Percentiles rank a stretch among this genome's conserved stretches.
phyloP scores from a whole-genome alignment of 768 basidiomycete species.

The Piloderma croceum region DNA sequence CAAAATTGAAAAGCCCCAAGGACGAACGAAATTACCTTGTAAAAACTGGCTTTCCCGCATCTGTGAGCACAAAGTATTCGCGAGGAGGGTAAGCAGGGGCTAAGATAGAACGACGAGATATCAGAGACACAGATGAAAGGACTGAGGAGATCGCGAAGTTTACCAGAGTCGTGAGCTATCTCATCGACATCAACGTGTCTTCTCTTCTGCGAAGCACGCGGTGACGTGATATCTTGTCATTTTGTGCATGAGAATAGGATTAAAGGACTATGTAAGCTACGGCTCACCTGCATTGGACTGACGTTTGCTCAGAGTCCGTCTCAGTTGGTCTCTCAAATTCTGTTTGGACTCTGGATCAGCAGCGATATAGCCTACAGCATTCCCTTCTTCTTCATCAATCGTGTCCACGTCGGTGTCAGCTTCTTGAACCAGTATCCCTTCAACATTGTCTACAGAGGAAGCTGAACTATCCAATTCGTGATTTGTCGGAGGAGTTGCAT shows the following conservation, averaged over 20 bases:
- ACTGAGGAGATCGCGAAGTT: no score
- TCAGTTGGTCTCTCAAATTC: constrained; percentile 62
- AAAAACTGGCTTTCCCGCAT: constrained; percentile 98
- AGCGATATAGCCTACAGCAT: constrained; percentile 36
- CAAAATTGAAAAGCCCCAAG: no score
- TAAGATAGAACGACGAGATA: no score
- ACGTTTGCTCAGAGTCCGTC: constrained; percentile 56
- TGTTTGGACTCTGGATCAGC: constrained; percentile 57
- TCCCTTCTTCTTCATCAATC: constrained; percentile 48
- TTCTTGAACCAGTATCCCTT: constrained; percentile 69
- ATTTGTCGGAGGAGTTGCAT: constrained; percentile 24
- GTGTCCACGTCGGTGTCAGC: constrained; percentile 57
- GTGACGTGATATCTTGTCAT: constrained; percentile 19
- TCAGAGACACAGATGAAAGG: no score
- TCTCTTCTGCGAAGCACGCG: constrained; percentile 27
- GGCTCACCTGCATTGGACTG: constrained; percentile 44
- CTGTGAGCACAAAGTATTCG: constrained; percentile 88
- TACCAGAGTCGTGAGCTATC: constrained; percentile 37
- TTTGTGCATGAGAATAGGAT: constrained; percentile 11
- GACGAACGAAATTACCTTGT: constrained; percentile 77
- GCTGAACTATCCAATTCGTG: constrained; percentile 55
- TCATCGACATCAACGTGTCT: constrained; percentile 33
- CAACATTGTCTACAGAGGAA: constrained; percentile 66
- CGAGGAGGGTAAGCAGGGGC: constrained; percentile 42
- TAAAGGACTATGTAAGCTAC: not conserved